These are phyloP conservation scores for Aspergillus fumigatus DNA, from an alignment of 2,329 filamentous ascomycete species.

Conservation along the genomic window DNA sequence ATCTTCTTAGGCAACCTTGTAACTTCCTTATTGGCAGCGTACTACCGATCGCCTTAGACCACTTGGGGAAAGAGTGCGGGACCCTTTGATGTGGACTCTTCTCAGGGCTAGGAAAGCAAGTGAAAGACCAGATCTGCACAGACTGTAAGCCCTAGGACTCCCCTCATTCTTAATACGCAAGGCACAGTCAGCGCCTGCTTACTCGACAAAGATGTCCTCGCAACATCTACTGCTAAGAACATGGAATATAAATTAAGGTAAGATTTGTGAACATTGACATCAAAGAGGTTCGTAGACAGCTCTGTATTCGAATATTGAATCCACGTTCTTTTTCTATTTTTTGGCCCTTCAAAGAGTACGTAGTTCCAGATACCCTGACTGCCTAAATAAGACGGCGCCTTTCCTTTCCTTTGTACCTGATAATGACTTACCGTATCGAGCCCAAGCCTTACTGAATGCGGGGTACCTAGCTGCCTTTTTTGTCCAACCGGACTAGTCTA, in stretches of 20 bases:
- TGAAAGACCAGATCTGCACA: neutral
- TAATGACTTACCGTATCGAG: neutral
- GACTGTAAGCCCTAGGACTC: neutral
- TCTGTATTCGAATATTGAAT: no score
- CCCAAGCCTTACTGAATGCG: slow-evolving; percentile 15
- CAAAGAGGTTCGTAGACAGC: neutral
- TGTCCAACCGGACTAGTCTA: slow-evolving; percentile 8
- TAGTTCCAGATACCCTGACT: neutral
- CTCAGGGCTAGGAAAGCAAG: neutral
- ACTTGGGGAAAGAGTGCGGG: neutral
- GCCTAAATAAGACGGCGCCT: no score
- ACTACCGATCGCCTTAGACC: neutral
- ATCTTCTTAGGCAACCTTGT: neutral
- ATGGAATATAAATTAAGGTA: neutral
- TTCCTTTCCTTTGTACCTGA: neutral
- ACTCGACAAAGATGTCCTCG: neutral
- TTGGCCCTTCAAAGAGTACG: neutral
- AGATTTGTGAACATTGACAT: neutral
- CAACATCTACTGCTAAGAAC: neutral
- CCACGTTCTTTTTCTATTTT: no score
- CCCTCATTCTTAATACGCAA: neutral
- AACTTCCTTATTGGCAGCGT: neutral
- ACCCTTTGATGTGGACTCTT: neutral
- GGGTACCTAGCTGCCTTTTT: slow-evolving; percentile 12
- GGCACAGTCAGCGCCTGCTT: neutral